These are phyloP conservation scores for Amaranthus tricolor DNA, from an alignment of 179 eudicot genomes.

Conservation along the genomic window DNA sequence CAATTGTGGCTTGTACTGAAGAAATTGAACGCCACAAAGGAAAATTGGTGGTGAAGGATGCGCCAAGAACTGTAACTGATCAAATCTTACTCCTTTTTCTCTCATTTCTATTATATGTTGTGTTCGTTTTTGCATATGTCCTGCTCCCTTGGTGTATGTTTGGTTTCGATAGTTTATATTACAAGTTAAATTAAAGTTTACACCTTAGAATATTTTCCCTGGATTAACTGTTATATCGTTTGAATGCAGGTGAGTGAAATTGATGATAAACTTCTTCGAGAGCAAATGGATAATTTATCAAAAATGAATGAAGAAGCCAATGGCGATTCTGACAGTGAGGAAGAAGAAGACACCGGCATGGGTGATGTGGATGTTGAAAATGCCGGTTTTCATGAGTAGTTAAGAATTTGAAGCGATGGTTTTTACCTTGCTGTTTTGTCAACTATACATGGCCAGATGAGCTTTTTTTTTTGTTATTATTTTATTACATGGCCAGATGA, in stretches of 20 bases:
- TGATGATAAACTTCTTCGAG: conserved; percentile 82
- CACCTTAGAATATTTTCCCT: neutral
- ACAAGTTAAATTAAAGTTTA: neutral
- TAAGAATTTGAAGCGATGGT: neutral
- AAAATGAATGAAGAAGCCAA: conserved; percentile 46
- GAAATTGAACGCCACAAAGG: conserved; percentile 80
- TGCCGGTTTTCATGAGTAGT: conserved; percentile 31
- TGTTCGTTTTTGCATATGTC: neutral
- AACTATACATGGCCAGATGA: conserved; percentile 18
- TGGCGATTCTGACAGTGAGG: conserved; percentile 88
- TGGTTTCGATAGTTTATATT: neutral
- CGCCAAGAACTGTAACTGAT: conserved; percentile 76
- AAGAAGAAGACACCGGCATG: conserved; percentile 98
- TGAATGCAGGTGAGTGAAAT: conserved; percentile 86
- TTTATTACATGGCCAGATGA: conserved; percentile 16
- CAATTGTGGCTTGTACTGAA: conserved; percentile 70
- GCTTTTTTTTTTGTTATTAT: neutral
- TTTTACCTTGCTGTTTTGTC: neutral
- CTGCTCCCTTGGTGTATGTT: neutral
- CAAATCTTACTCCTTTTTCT: neutral
- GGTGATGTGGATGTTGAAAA: conserved; percentile 86
- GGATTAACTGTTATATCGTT: neutral
- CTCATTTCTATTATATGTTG: neutral
- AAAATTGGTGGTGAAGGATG: conserved; percentile 74
- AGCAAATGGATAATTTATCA: conserved; percentile 64